Conservation (phyloP, 495 filamentous ascomycete genomes). For the Daldinia bambusicola region DNA sequence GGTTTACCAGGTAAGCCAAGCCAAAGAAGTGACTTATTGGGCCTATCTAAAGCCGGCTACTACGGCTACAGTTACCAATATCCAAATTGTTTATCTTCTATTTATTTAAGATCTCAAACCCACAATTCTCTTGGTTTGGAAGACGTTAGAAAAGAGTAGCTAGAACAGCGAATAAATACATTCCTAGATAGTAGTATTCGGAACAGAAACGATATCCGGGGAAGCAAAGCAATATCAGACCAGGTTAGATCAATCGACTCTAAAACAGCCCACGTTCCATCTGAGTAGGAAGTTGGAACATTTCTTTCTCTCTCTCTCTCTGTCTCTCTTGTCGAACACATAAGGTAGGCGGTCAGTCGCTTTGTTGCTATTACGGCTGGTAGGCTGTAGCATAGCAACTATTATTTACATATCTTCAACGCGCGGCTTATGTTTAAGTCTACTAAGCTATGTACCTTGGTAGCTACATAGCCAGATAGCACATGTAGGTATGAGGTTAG, state of each 20-base stretch:
- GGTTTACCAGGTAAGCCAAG: constrained; percentile 34
- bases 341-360: not conserved
- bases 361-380: not conserved
- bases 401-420: constrained; percentile 8
- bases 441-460: not conserved
- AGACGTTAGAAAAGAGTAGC: not conserved
- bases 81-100: not conserved
- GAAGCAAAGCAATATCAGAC: constrained; percentile 25
- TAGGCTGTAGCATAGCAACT: constrained; percentile 2
- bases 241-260: constrained; percentile 36
- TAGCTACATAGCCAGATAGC: not conserved
- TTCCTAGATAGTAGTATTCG: not conserved
- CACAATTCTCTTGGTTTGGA: not conserved
- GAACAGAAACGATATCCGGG: not conserved
- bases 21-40: not conserved
- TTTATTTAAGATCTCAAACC: not conserved
- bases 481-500: constrained; percentile 6
- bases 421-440: not conserved
- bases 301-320: not conserved
- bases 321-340: no score
- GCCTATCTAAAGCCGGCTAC: constrained; percentile 7
- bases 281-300: constrained; percentile 21
- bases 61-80: constrained; percentile 2
- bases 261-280: constrained; percentile 41
- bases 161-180: not conserved